Conservation (phyloP, 2,329 filamentous ascomycete species). For the Exserohilum rostratum region DNA sequence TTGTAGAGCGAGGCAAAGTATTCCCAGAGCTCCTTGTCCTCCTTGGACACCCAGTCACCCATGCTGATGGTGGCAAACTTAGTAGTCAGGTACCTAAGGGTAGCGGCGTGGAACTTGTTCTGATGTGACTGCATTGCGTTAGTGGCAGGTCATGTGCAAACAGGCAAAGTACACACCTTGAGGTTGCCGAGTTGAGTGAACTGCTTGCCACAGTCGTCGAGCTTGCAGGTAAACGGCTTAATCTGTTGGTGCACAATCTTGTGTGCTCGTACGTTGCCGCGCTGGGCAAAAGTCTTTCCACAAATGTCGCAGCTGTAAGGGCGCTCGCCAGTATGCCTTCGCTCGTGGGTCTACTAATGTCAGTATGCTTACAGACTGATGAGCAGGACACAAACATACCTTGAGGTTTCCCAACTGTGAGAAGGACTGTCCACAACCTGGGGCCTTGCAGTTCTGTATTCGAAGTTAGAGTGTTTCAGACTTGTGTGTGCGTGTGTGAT, state of each 20-base stretch:
- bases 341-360: constrained; percentile 73
- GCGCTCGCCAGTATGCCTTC: constrained; percentile 84
- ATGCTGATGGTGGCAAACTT: constrained; percentile 71
- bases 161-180: constrained; percentile 65
- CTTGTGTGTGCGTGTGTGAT: not conserved
- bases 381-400: constrained; percentile 54
- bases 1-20: constrained; percentile 92
- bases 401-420: constrained; percentile 91
- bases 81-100: constrained; percentile 70
- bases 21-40: constrained; percentile 78
- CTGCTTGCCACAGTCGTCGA: constrained; percentile 83
- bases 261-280: constrained; percentile 84
- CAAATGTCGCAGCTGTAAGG: constrained; percentile 82
- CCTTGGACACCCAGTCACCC: constrained; percentile 66
- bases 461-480: constrained; percentile 15
- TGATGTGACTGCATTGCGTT: constrained; percentile 72
- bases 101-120: constrained; percentile 88
- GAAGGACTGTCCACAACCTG: constrained; percentile 78
- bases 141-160: constrained; percentile 6
- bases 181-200: constrained; percentile 92
- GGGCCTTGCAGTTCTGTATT: constrained; percentile 67
- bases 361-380: constrained; percentile 6
- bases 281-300: constrained; percentile 81
- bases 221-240: constrained; percentile 80
- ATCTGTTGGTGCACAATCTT: constrained; percentile 77